phyloP scores from a whole-genome alignment of 2,329 filamentous ascomycete genomes.

The Epicoccum nigrum region DNA sequence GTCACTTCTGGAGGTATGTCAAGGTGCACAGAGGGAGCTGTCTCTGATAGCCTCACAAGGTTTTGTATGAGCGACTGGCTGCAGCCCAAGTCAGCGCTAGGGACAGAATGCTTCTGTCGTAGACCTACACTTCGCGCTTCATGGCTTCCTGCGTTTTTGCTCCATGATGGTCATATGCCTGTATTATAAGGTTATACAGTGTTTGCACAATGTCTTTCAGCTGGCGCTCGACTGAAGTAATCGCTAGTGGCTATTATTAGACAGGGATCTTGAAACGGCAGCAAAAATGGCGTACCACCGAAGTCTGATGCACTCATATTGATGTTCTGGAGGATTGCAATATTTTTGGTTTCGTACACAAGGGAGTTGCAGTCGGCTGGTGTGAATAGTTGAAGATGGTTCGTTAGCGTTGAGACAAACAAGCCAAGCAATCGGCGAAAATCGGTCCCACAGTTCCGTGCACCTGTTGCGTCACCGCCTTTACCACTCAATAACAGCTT shows the following conservation, averaged over 20 bases:
- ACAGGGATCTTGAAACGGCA: no score
- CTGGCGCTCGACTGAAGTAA: slow-evolving; percentile 52
- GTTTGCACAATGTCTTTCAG: slow-evolving; percentile 67
- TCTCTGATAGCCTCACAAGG: slow-evolving; percentile 59
- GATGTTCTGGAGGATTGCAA: no score
- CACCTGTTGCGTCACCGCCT: slow-evolving; percentile 25
- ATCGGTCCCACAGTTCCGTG: slow-evolving; percentile 1
- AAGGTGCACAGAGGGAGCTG: slow-evolving; percentile 56
- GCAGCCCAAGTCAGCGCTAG: slow-evolving; percentile 2
- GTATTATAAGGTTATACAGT: slow-evolving; percentile 64
- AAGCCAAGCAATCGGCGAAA: slow-evolving; percentile 31
- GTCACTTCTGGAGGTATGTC: slow-evolving; percentile 67
- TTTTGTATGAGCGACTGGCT: slow-evolving; percentile 60
- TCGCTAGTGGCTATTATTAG: slow-evolving; percentile 16
- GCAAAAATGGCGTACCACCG: neutral
- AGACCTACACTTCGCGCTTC: slow-evolving; percentile 61
- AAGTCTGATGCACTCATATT: slow-evolving; percentile 5
- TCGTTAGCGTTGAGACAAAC: neutral
- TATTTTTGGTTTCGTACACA: no score
- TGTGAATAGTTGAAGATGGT: neutral
- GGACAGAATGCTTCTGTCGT: neutral
- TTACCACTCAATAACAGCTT: slow-evolving; percentile 7
- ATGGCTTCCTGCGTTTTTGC: slow-evolving; percentile 62
- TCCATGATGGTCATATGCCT: slow-evolving; percentile 66
- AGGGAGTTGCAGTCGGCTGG: no score